These are phyloP conservation scores for Gleditsia sinensis DNA, from an alignment of 306 rosid species.

Conservation along the genomic window DNA sequence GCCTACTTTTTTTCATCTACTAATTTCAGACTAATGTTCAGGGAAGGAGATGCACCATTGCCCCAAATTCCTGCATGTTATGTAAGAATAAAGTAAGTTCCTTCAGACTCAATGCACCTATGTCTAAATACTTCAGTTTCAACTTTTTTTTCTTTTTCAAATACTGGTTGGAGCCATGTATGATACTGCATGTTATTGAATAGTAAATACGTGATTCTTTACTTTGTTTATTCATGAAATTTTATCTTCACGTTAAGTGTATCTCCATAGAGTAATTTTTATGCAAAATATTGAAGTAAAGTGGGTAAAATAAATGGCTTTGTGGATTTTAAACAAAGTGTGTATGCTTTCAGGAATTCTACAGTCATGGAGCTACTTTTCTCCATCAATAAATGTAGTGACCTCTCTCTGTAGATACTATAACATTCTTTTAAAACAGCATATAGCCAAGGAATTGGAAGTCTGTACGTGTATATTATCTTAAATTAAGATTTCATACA, in stretches of 20 bases:
- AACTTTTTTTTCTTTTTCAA: too few relatives aligned
- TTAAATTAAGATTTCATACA: background rate
- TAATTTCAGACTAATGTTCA: conserved; percentile 43
- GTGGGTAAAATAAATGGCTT: background rate
- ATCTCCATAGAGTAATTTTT: background rate
- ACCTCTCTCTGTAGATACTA: background rate
- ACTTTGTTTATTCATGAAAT: background rate
- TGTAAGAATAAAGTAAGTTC: conserved; percentile 73
- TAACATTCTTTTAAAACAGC: too few relatives aligned
- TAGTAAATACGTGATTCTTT: background rate
- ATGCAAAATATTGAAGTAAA: conserved; percentile 8
- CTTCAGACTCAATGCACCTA: background rate
- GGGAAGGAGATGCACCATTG: conserved; percentile 67
- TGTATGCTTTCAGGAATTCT: background rate
- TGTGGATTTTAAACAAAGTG: background rate
- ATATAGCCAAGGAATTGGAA: background rate
- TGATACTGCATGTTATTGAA: background rate
- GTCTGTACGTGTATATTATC: background rate
- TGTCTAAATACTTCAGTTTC: background rate
- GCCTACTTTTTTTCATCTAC: conserved; percentile 2
- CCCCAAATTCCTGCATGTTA: conserved; percentile 64
- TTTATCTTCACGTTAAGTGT: background rate
- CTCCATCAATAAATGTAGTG: background rate
- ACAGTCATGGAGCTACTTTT: background rate
- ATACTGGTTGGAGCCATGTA: background rate